Percentiles rank a stretch among this genome's conserved stretches.
Evolutionary conservation across 345 rosid genomes (phyloP).

Genomic region (Ceriops zippeliana): DNA sequence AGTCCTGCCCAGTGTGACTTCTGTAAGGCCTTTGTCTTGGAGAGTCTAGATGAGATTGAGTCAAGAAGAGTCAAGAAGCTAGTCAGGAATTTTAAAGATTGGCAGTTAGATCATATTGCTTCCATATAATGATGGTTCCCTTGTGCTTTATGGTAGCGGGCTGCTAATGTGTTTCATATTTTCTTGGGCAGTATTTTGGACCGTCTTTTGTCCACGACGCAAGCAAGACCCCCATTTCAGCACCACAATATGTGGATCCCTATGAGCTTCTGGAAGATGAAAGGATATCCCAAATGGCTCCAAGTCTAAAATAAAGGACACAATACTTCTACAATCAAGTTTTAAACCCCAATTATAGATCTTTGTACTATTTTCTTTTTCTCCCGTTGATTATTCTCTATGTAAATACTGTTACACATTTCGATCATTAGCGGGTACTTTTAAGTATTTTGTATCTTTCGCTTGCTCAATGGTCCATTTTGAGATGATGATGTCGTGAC

Average conservation of each 20-base stretch:
- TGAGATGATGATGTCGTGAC: background rate
- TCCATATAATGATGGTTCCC: background rate
- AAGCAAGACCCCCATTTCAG: slow-evolving; percentile 33
- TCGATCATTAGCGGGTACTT: slow-evolving; percentile 1
- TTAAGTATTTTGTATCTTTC: background rate
- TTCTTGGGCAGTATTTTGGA: slow-evolving; percentile 64
- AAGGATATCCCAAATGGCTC: slow-evolving; percentile 64
- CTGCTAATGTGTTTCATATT: slow-evolving; percentile 7
- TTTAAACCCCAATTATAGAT: slow-evolving; percentile 10
- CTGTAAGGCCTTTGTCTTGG: background rate
- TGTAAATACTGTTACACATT: slow-evolving; percentile 20
- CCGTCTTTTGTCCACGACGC: slow-evolving; percentile 65
- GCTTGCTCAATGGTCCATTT: background rate
- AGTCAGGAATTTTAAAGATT: background rate
- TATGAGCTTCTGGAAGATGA: slow-evolving; percentile 73
- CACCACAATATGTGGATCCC: slow-evolving; percentile 63
- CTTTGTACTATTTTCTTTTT: slow-evolving; percentile 12
- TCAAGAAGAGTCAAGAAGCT: background rate
- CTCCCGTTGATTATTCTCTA: slow-evolving; percentile 6
- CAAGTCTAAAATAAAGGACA: slow-evolving; percentile 43
- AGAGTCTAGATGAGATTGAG: background rate
- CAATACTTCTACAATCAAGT: background rate
- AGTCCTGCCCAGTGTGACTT: background rate
- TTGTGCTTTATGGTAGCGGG: background rate
- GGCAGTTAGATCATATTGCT: background rate